Evolutionary conservation across 2,329 filamentous ascomycete genomes (phyloP), one percentile per base, ranked within the genome.

Genomic region (Penicillium janthinellum): DNA sequence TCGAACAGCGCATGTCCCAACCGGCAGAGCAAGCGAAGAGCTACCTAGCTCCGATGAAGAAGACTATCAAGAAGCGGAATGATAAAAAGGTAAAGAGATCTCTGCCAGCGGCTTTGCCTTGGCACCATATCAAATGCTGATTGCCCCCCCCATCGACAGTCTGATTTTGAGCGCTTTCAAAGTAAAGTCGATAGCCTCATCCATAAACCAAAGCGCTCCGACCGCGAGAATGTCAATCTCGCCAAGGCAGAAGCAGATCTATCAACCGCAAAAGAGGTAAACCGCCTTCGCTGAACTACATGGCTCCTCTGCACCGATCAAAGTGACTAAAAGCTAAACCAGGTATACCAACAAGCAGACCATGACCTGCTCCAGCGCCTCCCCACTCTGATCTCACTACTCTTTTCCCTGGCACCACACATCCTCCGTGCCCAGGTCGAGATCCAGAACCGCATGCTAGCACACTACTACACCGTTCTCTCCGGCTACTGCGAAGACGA

Each of bases 61-160:
- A 92, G 78, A 88, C 88, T 1, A 91, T 96, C 70, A 95, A 94
- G 78, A 92, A 91, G 75, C 82, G 92, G 49, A 90, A 95, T 71
- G 90, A 93, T 69, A 90, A 88, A 77, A 88, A 91, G 78, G 83
- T 84, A 22, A 22, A 8, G 65, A 59, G 22, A 37, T 34, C 7
- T 11, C n/a, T 12, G 17, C 2, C 2, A 39, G 12, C 8, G 10
- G 17, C 1, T 8, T 17, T 15, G 11, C 39, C 12, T 20, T 22
- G 39, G 1, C 8, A 20, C 10, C 5, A 35, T 22, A 15, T 22
- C 51, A 17, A n/a, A 15, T 42, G 14, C 38, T 45, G 37, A 20
- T 44, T 6, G 6, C 6, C 14, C 12, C 14, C 12, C 11, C 1
- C 17, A 4, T 38, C 22, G 54, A 31, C 66, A 88, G 83, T 74